These are phyloP conservation scores for Coix lacrymajobi DNA, from an alignment of 176 grass and related monocot species.

Conservation along the genomic window DNA sequence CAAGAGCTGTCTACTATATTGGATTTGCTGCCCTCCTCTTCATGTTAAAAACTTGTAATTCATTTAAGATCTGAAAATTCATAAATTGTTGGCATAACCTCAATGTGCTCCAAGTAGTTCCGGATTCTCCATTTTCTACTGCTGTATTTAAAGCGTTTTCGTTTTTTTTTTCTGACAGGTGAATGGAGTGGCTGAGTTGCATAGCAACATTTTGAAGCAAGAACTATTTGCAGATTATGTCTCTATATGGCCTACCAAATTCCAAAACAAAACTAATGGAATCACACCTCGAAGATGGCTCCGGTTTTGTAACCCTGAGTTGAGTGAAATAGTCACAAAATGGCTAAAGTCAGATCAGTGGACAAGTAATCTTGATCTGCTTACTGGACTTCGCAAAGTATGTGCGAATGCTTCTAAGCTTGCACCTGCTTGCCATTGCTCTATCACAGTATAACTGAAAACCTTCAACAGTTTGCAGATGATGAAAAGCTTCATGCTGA, in stretches of 20 bases:
- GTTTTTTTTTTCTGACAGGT: slow-evolving; percentile 54
- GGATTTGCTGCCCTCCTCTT: not conserved
- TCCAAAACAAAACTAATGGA: slow-evolving; percentile 90
- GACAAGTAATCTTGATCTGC: slow-evolving; percentile 67
- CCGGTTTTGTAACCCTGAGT: slow-evolving; percentile 66
- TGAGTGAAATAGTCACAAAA: slow-evolving; percentile 67
- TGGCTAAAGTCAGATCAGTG: slow-evolving; percentile 73
- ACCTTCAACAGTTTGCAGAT: slow-evolving; percentile 56
- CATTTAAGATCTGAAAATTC: slow-evolving; percentile 2
- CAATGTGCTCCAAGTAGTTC: not conserved
- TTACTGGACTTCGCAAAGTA: slow-evolving; percentile 71
- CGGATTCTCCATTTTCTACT: not conserved
- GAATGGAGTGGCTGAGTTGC: slow-evolving; percentile 77
- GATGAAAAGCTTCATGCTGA: slow-evolving; percentile 65
- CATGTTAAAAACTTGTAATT: not conserved
- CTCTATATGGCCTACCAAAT: slow-evolving; percentile 67
- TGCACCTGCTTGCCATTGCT: slow-evolving; percentile 6
- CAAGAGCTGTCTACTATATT: not conserved
- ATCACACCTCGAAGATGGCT: slow-evolving; percentile 77
- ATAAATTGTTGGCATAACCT: not conserved
- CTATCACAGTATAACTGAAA: slow-evolving; percentile 20
- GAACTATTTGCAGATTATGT: slow-evolving; percentile 64
- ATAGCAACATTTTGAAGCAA: slow-evolving; percentile 78
- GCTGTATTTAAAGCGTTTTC: slow-evolving; percentile 12
- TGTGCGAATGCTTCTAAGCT: slow-evolving; percentile 30